Percentiles rank a stretch among this genome's conserved stretches.
These are phyloP conservation scores for Thraustotheca clavata DNA, from an alignment of 352 stramenopile genomes.

Conservation along the genomic window DNA sequence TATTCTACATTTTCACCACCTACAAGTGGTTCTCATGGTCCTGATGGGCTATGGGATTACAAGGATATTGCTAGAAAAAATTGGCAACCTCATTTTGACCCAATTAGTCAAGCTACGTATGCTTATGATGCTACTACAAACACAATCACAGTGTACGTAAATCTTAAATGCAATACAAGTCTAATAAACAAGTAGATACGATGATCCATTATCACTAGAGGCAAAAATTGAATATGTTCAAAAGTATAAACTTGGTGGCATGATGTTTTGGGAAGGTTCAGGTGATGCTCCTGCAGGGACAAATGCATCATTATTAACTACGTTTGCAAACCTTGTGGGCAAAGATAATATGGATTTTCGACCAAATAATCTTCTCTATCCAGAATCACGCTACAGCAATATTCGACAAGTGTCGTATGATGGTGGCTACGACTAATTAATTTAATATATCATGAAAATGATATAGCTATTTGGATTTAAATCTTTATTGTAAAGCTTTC, in stretches of 20 bases:
- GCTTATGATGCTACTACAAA: background rate
- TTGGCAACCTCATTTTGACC: background rate
- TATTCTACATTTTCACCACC: background rate
- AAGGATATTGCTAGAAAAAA: background rate
- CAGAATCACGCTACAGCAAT: background rate
- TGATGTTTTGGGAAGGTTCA: slow-evolving; percentile 13
- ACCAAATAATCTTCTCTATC: slow-evolving; percentile 5
- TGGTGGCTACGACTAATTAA: background rate
- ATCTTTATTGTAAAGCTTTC: background rate
- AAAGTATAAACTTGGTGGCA: background rate
- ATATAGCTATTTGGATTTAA: background rate
- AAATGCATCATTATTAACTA: background rate
- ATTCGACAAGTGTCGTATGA: background rate
- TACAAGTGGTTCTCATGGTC: background rate
- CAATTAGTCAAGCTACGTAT: background rate
- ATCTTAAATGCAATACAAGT: background rate
- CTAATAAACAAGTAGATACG: background rate
- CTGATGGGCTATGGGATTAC: slow-evolving; percentile 12
- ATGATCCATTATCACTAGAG: background rate
- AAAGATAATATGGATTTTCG: background rate
- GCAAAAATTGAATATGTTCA: slow-evolving; percentile 3
- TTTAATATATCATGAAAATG: background rate
- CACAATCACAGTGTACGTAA: background rate
- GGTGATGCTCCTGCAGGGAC: background rate
- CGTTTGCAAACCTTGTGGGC: background rate